phyloP scores from a whole-genome alignment of 163 green algal genomes.

The Scenedesmus sp. region DNA sequence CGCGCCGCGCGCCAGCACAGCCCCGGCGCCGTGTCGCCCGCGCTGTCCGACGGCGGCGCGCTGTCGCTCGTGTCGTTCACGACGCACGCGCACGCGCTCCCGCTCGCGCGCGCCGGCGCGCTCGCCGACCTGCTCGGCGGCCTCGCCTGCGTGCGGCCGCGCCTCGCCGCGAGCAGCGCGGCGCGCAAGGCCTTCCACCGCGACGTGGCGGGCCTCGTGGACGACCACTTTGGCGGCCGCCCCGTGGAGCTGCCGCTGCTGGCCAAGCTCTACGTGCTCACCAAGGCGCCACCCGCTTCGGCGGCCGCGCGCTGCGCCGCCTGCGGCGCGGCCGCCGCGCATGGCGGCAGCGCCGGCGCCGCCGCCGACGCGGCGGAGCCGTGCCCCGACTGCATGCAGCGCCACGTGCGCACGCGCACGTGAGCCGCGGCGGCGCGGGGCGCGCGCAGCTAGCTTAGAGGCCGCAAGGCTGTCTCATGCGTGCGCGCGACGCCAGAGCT shows the following conservation, averaged over 20 bases:
- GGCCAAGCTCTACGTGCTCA: constrained; percentile 30
- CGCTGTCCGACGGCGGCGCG: constrained; percentile 5
- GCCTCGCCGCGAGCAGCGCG: constrained; percentile 19
- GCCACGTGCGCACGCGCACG: too few relatives aligned
- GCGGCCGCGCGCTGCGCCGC: too few relatives aligned
- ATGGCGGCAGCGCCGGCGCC: too few relatives aligned
- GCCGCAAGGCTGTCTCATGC: too few relatives aligned
- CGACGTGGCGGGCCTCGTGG: constrained; percentile 8
- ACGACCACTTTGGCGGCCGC: constrained; percentile 7
- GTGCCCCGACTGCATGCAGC: too few relatives aligned
- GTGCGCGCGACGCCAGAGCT: too few relatives aligned
- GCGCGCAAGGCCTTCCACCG: constrained; percentile 17
- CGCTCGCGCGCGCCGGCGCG: not conserved
- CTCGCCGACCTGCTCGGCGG: constrained; percentile 25
- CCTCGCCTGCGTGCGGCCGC: constrained; percentile 18
- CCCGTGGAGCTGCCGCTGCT: constrained; percentile 20
- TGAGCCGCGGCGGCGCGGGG: too few relatives aligned
- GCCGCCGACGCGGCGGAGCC: too few relatives aligned
- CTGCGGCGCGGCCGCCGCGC: too few relatives aligned
- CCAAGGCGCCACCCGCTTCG: too few relatives aligned
- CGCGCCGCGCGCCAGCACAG: constrained; percentile 25
- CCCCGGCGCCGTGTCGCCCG: constrained; percentile 8
- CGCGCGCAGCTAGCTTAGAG: too few relatives aligned
- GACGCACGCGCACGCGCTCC: constrained; percentile 8
- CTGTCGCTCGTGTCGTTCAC: constrained; percentile 13